phyloP scores from a whole-genome alignment of 306 rosid genomes.

The Dryas octopetala region DNA sequence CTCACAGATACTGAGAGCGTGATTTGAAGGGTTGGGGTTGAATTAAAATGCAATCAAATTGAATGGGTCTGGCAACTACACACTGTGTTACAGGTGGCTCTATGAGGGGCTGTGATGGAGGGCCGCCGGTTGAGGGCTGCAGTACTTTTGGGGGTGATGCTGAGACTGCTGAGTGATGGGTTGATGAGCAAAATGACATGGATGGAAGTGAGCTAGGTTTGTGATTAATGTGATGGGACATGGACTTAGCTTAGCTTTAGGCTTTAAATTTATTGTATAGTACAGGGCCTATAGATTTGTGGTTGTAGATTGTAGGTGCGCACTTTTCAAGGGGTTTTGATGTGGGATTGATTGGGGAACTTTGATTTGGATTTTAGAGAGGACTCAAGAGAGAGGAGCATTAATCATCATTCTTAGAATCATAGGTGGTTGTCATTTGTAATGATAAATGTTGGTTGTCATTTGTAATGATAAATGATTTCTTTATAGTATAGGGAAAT shows the following conservation, averaged over 20 bases:
- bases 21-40: neutral
- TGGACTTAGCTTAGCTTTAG: neutral
- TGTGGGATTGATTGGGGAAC: constrained; percentile 12
- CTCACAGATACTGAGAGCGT: neutral
- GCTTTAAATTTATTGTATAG: neutral
- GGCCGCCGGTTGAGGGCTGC: constrained; percentile 33
- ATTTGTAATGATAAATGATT: neutral
- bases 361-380: constrained; percentile 1
- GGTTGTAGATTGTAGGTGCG: neutral
- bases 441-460: neutral
- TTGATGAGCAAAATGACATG: too few relatives aligned
- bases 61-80: neutral
- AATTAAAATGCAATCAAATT: neutral
- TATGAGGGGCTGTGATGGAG: neutral
- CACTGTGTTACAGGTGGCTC: neutral
- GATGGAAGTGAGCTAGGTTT: neutral
- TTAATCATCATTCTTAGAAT: neutral
- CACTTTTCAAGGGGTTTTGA: constrained; percentile 18
- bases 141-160: constrained; percentile 12
- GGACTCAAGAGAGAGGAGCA: neutral
- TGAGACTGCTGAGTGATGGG: neutral
- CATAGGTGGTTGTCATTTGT: neutral
- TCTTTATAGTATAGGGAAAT: too few relatives aligned
- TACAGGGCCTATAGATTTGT: neutral
- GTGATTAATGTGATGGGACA: constrained; percentile 24